Conservation (phyloP, 176 grass and related monocot genomes). For the Oryza longistaminata region DNA sequence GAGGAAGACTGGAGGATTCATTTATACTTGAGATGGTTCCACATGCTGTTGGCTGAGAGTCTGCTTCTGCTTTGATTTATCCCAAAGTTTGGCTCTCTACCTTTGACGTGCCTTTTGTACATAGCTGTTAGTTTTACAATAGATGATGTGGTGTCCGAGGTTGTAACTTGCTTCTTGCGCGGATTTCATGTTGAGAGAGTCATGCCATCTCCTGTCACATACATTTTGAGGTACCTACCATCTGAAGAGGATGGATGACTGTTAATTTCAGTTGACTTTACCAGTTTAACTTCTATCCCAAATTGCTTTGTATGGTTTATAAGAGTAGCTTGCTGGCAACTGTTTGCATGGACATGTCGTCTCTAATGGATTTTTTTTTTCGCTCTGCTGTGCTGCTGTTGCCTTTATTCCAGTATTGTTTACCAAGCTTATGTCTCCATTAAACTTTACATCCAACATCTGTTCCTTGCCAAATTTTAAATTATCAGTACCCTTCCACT, state of each 20-base stretch:
- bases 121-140: constrained; percentile 43
- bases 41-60: constrained; percentile 35
- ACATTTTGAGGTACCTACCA: not conserved
- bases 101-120: constrained; percentile 31
- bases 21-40: constrained; percentile 56
- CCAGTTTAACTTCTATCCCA: not conserved
- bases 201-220: not conserved
- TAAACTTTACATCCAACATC: not conserved
- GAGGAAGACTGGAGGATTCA: constrained; percentile 51
- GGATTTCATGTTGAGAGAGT: not conserved
- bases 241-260: not conserved
- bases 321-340: not conserved
- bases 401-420: not conserved
- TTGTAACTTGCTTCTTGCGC: constrained; percentile 20
- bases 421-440: not conserved
- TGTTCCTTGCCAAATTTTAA: not conserved
- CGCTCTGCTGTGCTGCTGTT: not conserved
- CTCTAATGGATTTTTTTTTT: not conserved
- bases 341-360: not conserved
- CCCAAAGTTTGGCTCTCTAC: constrained; percentile 27
- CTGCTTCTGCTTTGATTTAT: constrained; percentile 50
- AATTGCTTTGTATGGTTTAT: not conserved
- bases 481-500: not conserved
- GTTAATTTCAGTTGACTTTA: constrained; percentile 23
- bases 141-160: constrained; percentile 35